Evolutionary conservation across 495 filamentous ascomycete genomes (phyloP).

Genomic region (Podospora bellae-mahoneyi): DNA sequence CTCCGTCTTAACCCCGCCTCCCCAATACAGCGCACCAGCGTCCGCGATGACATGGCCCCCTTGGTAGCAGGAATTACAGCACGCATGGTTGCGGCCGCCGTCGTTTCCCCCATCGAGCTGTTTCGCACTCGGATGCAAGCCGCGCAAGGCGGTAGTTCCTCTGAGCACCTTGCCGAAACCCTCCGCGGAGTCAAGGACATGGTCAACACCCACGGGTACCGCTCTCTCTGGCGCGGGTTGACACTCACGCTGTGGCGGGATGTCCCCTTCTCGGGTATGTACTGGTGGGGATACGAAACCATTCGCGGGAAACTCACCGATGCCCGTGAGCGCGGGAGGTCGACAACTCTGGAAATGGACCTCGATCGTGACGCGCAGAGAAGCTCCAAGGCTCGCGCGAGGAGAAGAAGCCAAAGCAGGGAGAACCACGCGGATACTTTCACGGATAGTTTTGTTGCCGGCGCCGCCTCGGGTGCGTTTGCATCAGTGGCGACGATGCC

Average conservation of each 20-base stretch:
- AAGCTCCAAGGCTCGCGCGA: slow-evolving; percentile 16
- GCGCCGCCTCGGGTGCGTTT: slow-evolving; percentile 73
- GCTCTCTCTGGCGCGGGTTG: slow-evolving; percentile 87
- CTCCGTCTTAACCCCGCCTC: slow-evolving; percentile 67
- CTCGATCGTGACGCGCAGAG: slow-evolving; percentile 1
- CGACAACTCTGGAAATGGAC: slow-evolving; percentile 30
- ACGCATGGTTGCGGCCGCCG: slow-evolving; percentile 73
- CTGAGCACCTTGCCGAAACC: slow-evolving; percentile 63
- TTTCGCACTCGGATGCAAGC: slow-evolving; percentile 93
- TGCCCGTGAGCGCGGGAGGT: slow-evolving; percentile 50
- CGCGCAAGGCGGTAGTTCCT: slow-evolving; percentile 52
- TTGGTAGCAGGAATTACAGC: slow-evolving; percentile 76
- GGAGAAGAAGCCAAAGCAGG: slow-evolving; percentile 46
- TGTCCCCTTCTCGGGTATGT: slow-evolving; percentile 93
- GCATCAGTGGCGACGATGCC: slow-evolving; percentile 91
- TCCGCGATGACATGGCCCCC: slow-evolving; percentile 69
- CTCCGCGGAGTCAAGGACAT: slow-evolving; percentile 71
- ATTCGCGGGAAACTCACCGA: slow-evolving; percentile 65
- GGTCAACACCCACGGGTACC: slow-evolving; percentile 71
- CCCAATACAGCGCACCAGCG: slow-evolving; percentile 54
- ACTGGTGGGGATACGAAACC: slow-evolving; percentile 96
- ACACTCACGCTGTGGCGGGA: slow-evolving; percentile 93
- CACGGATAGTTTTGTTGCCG: slow-evolving; percentile 82
- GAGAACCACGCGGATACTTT: slow-evolving; percentile 69
- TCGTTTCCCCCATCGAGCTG: slow-evolving; percentile 89